Percentiles rank a stretch among this genome's conserved stretches.
Conservation (phyloP, 371 early-diverging fungal genomes). For the Blakeslea trispora region DNA sequence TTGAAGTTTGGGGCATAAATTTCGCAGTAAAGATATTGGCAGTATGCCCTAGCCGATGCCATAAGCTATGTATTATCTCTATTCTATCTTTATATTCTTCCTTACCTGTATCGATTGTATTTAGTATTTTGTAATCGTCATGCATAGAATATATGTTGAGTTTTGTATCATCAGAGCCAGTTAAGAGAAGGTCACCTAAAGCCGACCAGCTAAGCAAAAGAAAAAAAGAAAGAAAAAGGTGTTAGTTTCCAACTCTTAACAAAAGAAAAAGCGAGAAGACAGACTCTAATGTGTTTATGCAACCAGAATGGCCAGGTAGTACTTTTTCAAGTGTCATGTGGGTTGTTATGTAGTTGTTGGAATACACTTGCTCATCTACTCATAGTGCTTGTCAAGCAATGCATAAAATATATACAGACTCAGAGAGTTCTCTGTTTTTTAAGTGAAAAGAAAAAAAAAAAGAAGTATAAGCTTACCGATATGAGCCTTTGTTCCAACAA, state of each 20-base stretch:
- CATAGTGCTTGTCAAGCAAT: background rate
- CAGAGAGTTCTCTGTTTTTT: background rate
- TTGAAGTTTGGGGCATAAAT: conserved; percentile 66
- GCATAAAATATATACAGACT: background rate
- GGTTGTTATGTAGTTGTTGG: conserved; percentile 28
- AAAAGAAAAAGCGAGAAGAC: too few species aligned
- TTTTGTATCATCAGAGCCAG: conserved; percentile 70
- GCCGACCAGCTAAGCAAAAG: conserved; percentile 70
- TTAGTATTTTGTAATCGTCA: conserved; percentile 30
- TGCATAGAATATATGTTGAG: conserved; percentile 55
- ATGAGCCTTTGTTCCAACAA: too few species aligned
- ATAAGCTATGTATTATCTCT: background rate
- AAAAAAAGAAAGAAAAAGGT: too few species aligned
- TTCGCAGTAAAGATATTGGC: conserved; percentile 81
- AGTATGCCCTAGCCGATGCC: conserved; percentile 50
- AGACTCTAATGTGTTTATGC: conserved; percentile 76
- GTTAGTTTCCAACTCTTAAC: too few species aligned
- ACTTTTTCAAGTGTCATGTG: conserved; percentile 37
- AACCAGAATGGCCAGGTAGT: conserved; percentile 70
- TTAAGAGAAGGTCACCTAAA: conserved; percentile 56
- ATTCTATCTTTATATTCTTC: background rate
- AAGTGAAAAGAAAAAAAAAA: background rate
- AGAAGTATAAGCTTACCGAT: background rate
- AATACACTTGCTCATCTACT: conserved; percentile 32
- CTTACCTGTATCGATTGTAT: conserved; percentile 22